phyloP scores from a whole-genome alignment of 257 asterid species.

The Solanum commersonii region DNA sequence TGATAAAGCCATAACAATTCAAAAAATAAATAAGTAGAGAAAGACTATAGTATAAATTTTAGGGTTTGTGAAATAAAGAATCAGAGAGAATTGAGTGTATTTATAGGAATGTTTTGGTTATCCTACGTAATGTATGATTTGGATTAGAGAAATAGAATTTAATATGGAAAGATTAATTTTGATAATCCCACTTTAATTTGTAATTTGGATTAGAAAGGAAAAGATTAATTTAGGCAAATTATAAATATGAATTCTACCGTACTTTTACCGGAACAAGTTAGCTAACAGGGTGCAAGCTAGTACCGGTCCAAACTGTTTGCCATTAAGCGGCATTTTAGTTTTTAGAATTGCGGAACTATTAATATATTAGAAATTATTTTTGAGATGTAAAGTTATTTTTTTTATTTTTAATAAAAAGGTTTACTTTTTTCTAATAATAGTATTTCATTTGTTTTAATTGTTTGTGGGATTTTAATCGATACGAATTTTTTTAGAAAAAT shows the following conservation, averaged over 20 bases:
- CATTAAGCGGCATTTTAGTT: not conserved
- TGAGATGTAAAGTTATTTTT: too few species aligned
- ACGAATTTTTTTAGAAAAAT: too few species aligned
- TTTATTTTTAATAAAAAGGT: too few species aligned
- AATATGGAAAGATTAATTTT: not conserved
- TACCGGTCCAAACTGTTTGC: not conserved
- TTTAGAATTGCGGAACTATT: not conserved
- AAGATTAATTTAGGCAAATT: not conserved
- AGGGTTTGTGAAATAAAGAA: not conserved
- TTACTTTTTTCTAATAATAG: too few species aligned
- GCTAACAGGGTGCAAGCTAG: not conserved
- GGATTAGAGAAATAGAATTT: not conserved
- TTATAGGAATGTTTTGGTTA: not conserved
- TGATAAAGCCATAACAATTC: not conserved
- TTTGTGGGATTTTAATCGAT: too few species aligned
- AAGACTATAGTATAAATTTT: not conserved
- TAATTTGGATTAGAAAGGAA: not conserved
- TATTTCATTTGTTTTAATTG: too few species aligned
- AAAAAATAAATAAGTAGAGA: not conserved
- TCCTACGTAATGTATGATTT: not conserved
- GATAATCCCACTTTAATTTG: not conserved
- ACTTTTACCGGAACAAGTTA: not conserved
- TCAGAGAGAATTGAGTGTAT: not conserved
- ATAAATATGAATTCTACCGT: too few species aligned
- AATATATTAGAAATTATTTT: too few species aligned